Evolutionary conservation across 169 alveolate genomes (phyloP).

Genomic region (Cryptosporidium canis): DNA sequence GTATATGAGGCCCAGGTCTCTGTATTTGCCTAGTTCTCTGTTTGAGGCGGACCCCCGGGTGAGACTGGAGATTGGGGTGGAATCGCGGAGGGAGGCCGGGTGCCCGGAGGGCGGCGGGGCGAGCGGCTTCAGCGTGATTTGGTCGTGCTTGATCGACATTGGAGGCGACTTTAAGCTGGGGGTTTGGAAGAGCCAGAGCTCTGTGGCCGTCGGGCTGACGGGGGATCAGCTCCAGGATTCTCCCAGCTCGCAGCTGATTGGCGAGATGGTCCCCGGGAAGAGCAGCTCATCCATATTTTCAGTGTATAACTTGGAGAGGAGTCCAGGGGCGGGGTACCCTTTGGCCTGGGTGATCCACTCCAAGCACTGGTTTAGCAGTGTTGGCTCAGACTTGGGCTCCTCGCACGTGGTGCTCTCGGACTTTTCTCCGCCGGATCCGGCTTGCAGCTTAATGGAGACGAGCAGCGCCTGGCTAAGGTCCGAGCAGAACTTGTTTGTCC

Average conservation of each 20-base stretch:
- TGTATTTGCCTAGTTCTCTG: constrained; percentile 5
- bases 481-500: constrained; percentile 5
- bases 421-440: constrained; percentile 21
- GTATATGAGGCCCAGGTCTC: not conserved
- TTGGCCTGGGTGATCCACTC: constrained; percentile 43
- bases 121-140: not conserved
- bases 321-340: constrained; percentile 43
- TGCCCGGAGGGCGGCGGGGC: not conserved
- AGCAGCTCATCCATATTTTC: not conserved
- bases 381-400: not conserved
- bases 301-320: not conserved
- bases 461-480: constrained; percentile 22
- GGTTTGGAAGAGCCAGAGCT: constrained; percentile 15
- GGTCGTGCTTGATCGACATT: constrained; percentile 32
- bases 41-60: not conserved
- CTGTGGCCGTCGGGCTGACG: not conserved
- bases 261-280: constrained; percentile 1
- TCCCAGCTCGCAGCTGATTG: not conserved
- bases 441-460: not conserved
- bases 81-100: not conserved
- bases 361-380: constrained; percentile 20
- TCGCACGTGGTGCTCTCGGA: not conserved
- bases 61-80: constrained; percentile 23
- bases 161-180: not conserved
- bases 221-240: no score